These are phyloP conservation scores for Sclerotinia sclerotiorum DNA, from an alignment of 2,329 filamentous ascomycete genomes.

Conservation along the genomic window DNA sequence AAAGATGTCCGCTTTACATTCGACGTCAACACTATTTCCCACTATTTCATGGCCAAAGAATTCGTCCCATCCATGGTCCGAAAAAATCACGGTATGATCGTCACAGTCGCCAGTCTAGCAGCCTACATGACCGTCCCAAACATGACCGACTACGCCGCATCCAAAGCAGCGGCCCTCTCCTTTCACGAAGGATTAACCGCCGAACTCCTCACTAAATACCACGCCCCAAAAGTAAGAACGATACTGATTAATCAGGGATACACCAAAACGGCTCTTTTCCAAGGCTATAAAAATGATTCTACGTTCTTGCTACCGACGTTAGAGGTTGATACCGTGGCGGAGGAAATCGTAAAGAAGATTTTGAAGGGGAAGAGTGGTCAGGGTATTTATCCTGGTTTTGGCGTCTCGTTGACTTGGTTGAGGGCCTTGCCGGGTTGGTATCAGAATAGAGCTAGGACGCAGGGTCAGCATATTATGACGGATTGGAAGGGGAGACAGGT, in stretches of 20 bases:
- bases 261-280: slow-evolving; percentile 60
- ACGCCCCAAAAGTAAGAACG: slow-evolving; percentile 63
- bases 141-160: slow-evolving; percentile 67
- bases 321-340: slow-evolving; percentile 62
- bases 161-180: slow-evolving; percentile 64
- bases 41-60: slow-evolving; percentile 64
- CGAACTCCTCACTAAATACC: slow-evolving; percentile 60
- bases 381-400: slow-evolving; percentile 53
- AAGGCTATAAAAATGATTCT: slow-evolving; percentile 52
- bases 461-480: slow-evolving; percentile 37
- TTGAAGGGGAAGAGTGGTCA: slow-evolving; percentile 57
- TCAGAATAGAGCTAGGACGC: slow-evolving; percentile 52
- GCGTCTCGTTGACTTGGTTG: slow-evolving; percentile 45
- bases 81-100: slow-evolving; percentile 68
- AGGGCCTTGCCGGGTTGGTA: slow-evolving; percentile 63
- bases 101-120: slow-evolving; percentile 66
- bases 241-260: slow-evolving; percentile 65
- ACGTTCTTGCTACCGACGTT: slow-evolving; percentile 55
- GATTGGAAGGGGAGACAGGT: slow-evolving; percentile 40
- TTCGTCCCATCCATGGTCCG: slow-evolving; percentile 66
- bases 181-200: slow-evolving; percentile 66
- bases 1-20: slow-evolving; percentile 65
- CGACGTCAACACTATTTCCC: slow-evolving; percentile 67
- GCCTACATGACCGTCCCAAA: slow-evolving; percentile 60
- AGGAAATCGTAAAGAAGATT: slow-evolving; percentile 61